Evolutionary conservation across 148 eudicot genomes (phyloP), one percentile per base, ranked within the genome.

Genomic region (Chenopodium suecicum): DNA sequence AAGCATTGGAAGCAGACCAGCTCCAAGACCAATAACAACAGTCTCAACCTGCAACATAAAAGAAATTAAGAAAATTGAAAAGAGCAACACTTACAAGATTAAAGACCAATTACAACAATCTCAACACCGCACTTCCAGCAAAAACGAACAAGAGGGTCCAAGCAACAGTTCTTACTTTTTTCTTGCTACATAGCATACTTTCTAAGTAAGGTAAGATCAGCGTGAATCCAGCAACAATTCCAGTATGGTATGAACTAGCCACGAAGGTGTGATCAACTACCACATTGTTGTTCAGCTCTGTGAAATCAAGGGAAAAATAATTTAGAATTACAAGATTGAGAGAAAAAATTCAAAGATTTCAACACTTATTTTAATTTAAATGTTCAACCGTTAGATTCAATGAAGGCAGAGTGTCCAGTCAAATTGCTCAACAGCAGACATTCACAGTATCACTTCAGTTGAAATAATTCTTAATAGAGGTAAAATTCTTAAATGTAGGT

Each of bases 1-100:
- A 89, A 94, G 92, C 95, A 91, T 92, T 25, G 98, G 98, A 84
- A 96, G 98, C 75, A 96, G 75, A 70, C 99, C 99, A 74, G 99
- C 99, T 83, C 99, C 98, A 76, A 96, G 97, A 85, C 99, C 99
- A 85, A 96, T 87, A 68, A 96, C 92, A 88, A 89, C 89, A 19
- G 94, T 78, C 84, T 86, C 85, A 37, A 94, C 87, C 99, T 96
- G 90, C 16, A 10, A 67, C 68, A 83, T 72, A 60, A 72, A 63
- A 69, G 58, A 23, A 50, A 74, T 34, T 44, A 47, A 50, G 75
- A 37, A 63, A 50, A 68, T 34, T 56, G 22, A 4, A 14, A 17
- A 56, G 74, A 69, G 52, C 67, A 56, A 54, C 52, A 66, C 37
- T 25, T 5, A 32, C 56, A 60, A 58, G 62, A 41, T 17, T 19